Evolutionary conservation across 176 grass and related monocot genomes (phyloP), one percentile per base, ranked within the genome.

Genomic region (Alopecurus myosuroides): DNA sequence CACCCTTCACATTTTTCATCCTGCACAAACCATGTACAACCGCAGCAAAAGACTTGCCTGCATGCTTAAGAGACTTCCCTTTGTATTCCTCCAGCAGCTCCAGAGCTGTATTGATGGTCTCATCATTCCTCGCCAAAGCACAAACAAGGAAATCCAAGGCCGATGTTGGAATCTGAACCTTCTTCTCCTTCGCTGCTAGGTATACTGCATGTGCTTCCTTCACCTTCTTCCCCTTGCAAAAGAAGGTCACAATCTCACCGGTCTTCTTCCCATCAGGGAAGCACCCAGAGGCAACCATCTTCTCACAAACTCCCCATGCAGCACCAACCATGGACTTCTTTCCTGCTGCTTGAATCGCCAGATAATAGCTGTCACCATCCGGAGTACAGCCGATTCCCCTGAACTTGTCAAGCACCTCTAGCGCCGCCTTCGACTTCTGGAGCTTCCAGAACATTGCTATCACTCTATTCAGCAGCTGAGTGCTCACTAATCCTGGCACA

Each of bases 21-120:
- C 80, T 96, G n/a, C 96, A 98, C 29, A 98, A 83, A 60, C 93
- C 91, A 83, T 88, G 88, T 90, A 96, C 71, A 65, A 96, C 91
- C 3, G 50, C 83, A 57, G 77, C 89, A 79, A 96, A 98, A 58
- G 73, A 69, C 73, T 57, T 85, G 72, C 87, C 90, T 31, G 93
- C 97, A 87, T 95, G 60, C 73, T 89, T 92, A 60, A 92, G 85
- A 52, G 81, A 88, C 13, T 94, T 76, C 42, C 80, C 88, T 78
- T 90, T 85, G 81, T 92, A 98, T 58, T 94, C 84, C 34, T 89
- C 88, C 44, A 95, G 74, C 69, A 98, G 87, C 77, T 91, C 89
- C 4, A 94, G 20, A 85, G 91, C 89, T 8, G 28, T 78, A 82
- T 48, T 39, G 48, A 90, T 64, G 13, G 97, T 91, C 88, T 96